Evolutionary conservation across 1,139 yeast species (phyloP).

Genomic region (Geotrichum restrictum): DNA sequence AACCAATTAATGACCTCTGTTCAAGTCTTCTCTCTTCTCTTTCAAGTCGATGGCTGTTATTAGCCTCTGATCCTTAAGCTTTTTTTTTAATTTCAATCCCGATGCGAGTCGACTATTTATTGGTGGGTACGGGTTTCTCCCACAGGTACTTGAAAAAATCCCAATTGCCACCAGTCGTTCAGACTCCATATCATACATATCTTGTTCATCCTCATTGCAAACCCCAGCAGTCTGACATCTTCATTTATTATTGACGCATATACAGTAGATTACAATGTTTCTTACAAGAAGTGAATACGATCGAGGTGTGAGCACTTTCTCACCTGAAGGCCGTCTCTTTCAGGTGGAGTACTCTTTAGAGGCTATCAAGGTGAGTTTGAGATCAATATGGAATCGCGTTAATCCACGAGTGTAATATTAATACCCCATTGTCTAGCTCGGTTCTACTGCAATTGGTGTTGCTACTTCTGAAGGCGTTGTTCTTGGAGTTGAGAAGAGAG

Average conservation of each 20-base stretch:
- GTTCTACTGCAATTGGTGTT: slow-evolving; percentile 97
- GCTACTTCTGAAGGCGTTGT: slow-evolving; percentile 96
- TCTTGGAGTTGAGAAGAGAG: slow-evolving; percentile 94
- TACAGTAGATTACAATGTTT: slow-evolving; percentile 54
- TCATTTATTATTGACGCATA: background rate
- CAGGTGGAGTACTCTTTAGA: slow-evolving; percentile 98
- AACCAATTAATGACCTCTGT: too few species aligned
- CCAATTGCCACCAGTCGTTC: slow-evolving; percentile 11
- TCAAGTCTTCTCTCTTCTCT: too few species aligned
- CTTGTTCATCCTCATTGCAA: too few species aligned
- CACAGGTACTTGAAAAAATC: slow-evolving; percentile 1
- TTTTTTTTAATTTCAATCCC: too few species aligned
- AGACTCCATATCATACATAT: background rate
- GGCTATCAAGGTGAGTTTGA: slow-evolving; percentile 69
- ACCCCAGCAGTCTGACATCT: background rate
- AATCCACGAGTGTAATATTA: background rate
- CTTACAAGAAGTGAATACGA: slow-evolving; percentile 98
- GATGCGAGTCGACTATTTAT: too few species aligned
- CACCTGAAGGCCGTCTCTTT: slow-evolving; percentile 97
- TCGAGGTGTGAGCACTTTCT: slow-evolving; percentile 96
- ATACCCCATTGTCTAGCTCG: slow-evolving; percentile 44
- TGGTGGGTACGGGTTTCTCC: slow-evolving; percentile 4
- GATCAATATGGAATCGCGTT: background rate
- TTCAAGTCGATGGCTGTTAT: too few species aligned
- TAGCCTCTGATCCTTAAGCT: too few species aligned